phyloP scores from a whole-genome alignment of 2,329 filamentous ascomycete species.

The Cordyceps pruinosa region DNA sequence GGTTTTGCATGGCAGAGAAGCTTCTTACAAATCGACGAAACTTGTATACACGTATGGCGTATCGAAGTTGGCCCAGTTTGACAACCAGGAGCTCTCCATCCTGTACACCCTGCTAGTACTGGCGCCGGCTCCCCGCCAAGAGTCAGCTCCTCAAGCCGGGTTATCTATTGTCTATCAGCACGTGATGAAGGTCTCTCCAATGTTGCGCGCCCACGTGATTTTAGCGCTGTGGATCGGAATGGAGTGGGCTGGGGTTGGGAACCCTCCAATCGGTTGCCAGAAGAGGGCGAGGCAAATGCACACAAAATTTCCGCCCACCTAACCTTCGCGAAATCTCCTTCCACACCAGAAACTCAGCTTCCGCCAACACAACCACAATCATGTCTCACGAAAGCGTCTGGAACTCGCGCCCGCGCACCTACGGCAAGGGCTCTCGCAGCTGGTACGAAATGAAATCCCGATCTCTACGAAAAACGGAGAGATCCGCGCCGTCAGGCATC shows the following conservation, averaged over 20 bases:
- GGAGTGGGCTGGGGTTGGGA: slow-evolving; percentile 29
- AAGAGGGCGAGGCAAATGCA: slow-evolving; percentile 26
- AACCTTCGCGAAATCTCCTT: slow-evolving; percentile 28
- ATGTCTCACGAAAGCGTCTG: slow-evolving; percentile 89
- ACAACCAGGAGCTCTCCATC: slow-evolving; percentile 1
- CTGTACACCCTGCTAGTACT: too few relatives aligned
- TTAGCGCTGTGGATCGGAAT: not conserved
- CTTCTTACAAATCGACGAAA: slow-evolving; percentile 6
- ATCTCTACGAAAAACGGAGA: not conserved
- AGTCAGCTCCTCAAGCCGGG: not conserved
- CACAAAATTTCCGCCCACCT: slow-evolving; percentile 34
- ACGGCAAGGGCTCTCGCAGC: slow-evolving; percentile 90
- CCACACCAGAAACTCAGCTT: slow-evolving; percentile 22
- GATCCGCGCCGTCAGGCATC: not conserved
- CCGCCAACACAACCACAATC: slow-evolving; percentile 34
- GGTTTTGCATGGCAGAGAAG: not conserved
- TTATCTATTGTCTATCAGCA: slow-evolving; percentile 8
- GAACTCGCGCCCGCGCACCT: slow-evolving; percentile 95
- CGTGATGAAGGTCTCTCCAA: slow-evolving; percentile 16
- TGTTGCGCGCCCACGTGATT: slow-evolving; percentile 16
- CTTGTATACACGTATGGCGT: slow-evolving; percentile 10
- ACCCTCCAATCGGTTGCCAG: slow-evolving; percentile 30
- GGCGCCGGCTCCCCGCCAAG: not conserved
- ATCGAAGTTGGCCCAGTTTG: slow-evolving; percentile 3
- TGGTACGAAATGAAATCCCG: slow-evolving; percentile 58